A percentile compares a stretch with the other conserved stretches of the same genome.
These are phyloP conservation scores for Penicillium decumbens DNA, from an alignment of 2,329 filamentous ascomycete species.

Conservation along the genomic window DNA sequence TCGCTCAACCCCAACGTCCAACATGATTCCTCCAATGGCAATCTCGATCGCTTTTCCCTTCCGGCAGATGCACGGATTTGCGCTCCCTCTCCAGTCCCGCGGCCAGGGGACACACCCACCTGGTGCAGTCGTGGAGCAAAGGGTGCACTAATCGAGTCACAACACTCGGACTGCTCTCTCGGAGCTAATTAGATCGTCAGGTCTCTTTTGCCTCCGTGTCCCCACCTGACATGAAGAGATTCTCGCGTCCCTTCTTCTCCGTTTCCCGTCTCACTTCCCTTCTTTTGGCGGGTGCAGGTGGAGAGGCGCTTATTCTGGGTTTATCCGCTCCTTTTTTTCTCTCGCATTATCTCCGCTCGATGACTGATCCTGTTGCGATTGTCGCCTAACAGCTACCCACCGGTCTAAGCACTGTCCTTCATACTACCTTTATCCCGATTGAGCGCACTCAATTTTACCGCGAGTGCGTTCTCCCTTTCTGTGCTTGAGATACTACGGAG, in stretches of 20 bases:
- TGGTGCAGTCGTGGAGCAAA: constrained; percentile 17
- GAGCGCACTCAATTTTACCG: background rate
- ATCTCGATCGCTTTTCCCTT: background rate
- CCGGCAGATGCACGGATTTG: background rate
- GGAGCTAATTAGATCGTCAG: constrained; percentile 10
- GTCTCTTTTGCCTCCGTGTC: constrained; percentile 8
- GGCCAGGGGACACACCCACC: background rate
- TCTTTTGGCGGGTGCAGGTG: constrained; percentile 7
- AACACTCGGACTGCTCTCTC: constrained; percentile 4
- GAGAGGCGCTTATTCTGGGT: background rate
- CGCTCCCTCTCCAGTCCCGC: background rate
- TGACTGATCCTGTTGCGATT: constrained; percentile 3
- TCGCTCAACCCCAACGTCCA: background rate
- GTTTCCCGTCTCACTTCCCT: constrained; percentile 1
- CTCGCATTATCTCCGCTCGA: background rate
- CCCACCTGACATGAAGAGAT: constrained; percentile 14
- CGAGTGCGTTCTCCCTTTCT: background rate
- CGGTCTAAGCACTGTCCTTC: background rate
- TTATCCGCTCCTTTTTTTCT: constrained; percentile 8
- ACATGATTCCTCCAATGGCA: background rate
- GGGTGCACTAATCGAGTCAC: constrained; percentile 11
- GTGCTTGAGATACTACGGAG: background rate
- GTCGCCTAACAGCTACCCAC: background rate
- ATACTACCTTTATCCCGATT: background rate
- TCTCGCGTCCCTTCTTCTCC: background rate